Base-by-base conservation (phyloP, 2,329 filamentous ascomycete genomes). In the Pyricularia sp. region DNA sequence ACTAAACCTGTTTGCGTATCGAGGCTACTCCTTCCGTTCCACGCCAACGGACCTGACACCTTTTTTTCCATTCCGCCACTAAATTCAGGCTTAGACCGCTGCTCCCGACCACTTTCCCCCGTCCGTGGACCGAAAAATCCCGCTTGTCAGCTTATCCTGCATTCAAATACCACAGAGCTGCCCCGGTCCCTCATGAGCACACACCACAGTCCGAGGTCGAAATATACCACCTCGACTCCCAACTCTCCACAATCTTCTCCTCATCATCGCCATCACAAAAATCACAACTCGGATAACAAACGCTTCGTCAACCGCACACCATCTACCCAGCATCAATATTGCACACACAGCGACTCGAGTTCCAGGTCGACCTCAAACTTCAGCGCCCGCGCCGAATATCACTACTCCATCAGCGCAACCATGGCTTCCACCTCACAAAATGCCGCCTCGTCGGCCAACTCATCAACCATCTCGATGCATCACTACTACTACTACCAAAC, bases 401-500 rank as follows among this genome's bases (percentile, higher is more conserved):
- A 61, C 25, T 61, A 23, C 58, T 25, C 58, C 58, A 61, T 26
- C 58, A 25, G n/a, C 58, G 25, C 58, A 23, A 61, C 58, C 58
- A 61, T 61, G 58, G 58, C 58, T 26, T 61, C 58, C 1, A 61
- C 58, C n/a, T 25, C 58, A 25, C 58, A 61, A 25, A 25, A 23
- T 6, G 25, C 58, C 58, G 58, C 58, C 9, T n/a, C n/a, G 23
- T 61, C 58, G 58, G 58, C 23, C 23, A 61, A n/a, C 11, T 61
- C 58, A 14, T 61, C 58, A 14, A 25, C 58, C n/a, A 17, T 61
- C 10, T 61, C 58, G n/a, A 61, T 61, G 58, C 58, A 61, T 25
- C n/a, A 61, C 58, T 61, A 61, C 58, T 61, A 61, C 58, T 61
- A 61, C 58, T 61, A 97, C 97, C 90, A 97, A 97, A 86, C 90